Percentiles rank a stretch among this genome's conserved stretches.
Evolutionary conservation across 306 rosid genomes (phyloP).

Genomic region (Astragalus membranaceus): DNA sequence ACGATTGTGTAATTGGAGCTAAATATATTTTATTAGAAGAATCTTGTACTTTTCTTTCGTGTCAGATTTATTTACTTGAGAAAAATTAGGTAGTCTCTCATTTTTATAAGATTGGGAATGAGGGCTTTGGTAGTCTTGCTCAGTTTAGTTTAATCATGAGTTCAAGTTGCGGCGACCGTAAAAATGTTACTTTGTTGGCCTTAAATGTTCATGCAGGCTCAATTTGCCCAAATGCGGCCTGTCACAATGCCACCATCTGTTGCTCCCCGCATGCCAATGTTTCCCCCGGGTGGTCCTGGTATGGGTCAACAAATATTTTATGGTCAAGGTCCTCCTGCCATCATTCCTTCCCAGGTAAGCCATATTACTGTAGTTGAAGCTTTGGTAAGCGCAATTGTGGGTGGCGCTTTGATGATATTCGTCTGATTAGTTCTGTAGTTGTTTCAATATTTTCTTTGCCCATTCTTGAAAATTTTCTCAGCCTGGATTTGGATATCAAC

Average conservation of each 20-base stretch:
- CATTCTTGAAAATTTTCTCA: constrained; percentile 24
- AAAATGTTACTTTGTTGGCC: constrained; percentile 5
- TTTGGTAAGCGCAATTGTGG: background rate
- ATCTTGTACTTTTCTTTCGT: background rate
- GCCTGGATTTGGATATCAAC: constrained; percentile 99
- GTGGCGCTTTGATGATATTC: background rate
- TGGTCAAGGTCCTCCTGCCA: constrained; percentile 95
- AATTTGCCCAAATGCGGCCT: constrained; percentile 93
- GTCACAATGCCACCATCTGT: constrained; percentile 79
- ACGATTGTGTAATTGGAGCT: background rate
- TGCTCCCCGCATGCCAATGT: constrained; percentile 95
- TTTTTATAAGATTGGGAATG: background rate
- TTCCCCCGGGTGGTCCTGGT: constrained; percentile 97
- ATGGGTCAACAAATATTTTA: constrained; percentile 94
- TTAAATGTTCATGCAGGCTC: constrained; percentile 52
- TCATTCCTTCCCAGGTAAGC: constrained; percentile 93
- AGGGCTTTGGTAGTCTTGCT: background rate
- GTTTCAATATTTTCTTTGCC: background rate
- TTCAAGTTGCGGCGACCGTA: background rate
- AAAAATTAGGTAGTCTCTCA: background rate
- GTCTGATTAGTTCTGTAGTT: background rate
- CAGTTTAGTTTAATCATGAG: background rate
- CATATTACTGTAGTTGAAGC: background rate
- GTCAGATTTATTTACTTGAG: background rate
- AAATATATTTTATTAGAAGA: background rate